A percentile compares a stretch with the other conserved stretches of the same genome.
Evolutionary conservation across 164 flowering plant genomes (phyloP).

Genomic region (Vitis rotundifolia): DNA sequence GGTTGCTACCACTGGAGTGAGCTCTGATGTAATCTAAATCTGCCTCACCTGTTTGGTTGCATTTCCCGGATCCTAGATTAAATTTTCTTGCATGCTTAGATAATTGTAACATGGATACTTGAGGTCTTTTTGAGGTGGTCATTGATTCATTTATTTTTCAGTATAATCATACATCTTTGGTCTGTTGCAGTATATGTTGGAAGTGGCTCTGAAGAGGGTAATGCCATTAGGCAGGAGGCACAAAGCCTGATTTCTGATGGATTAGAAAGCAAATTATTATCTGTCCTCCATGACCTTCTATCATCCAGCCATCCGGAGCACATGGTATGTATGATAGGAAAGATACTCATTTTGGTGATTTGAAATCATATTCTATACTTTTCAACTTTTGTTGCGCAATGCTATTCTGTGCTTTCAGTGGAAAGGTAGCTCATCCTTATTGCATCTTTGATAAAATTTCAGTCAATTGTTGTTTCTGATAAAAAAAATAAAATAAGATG

Average conservation of each 20-base stretch:
- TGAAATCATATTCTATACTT: background rate
- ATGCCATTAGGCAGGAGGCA: conserved; percentile 44
- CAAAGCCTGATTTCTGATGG: conserved; percentile 68
- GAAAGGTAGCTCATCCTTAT: too few relatives aligned
- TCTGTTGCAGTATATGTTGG: conserved; percentile 57
- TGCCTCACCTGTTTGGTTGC: background rate
- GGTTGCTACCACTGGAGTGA: background rate
- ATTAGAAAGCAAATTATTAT: conserved; percentile 55
- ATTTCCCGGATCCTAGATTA: background rate
- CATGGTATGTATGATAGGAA: conserved; percentile 55
- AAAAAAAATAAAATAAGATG: too few relatives aligned
- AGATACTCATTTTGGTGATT: background rate
- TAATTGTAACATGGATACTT: background rate
- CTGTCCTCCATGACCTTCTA: conserved; percentile 51
- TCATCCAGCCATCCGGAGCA: conserved; percentile 61
- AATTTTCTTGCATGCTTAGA: background rate
- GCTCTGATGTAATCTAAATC: background rate
- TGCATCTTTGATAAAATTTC: too few relatives aligned
- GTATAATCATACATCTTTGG: background rate
- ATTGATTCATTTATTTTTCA: background rate
- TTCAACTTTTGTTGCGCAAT: background rate
- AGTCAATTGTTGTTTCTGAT: too few relatives aligned
- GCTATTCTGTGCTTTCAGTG: too few relatives aligned
- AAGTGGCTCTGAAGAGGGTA: conserved; percentile 37
- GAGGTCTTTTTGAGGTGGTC: background rate